A percentile compares a stretch with the other conserved stretches of the same genome.
Evolutionary conservation across 1,284 basidiomycete genomes (phyloP).

Genomic region (Mycosarcoma maydis): DNA sequence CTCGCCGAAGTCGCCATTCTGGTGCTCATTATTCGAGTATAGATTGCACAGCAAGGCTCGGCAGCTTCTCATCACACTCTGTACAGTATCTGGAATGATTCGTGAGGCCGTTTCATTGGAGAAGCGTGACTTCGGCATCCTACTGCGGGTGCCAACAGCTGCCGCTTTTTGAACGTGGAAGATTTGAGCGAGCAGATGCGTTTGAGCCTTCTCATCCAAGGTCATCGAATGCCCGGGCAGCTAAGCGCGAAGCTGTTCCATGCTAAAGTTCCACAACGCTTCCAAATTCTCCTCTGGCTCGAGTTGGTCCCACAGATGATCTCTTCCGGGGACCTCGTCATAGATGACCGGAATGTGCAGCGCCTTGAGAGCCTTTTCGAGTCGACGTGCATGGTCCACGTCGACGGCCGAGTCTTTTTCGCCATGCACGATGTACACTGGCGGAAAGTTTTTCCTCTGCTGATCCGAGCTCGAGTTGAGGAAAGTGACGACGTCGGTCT

Average conservation of each 20-base stretch:
- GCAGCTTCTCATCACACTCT: neutral
- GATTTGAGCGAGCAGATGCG: no score
- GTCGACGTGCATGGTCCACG: slow-evolving; percentile 39
- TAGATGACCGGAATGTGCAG: slow-evolving; percentile 23
- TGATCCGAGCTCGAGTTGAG: slow-evolving; percentile 16
- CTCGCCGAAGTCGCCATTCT: slow-evolving; percentile 75
- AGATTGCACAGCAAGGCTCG: neutral
- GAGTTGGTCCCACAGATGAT: slow-evolving; percentile 49
- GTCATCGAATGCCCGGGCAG: no score
- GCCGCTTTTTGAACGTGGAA: no score
- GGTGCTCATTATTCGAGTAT: slow-evolving; percentile 70
- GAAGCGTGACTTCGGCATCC: no score
- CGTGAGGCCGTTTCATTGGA: neutral
- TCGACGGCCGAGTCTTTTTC: slow-evolving; percentile 50
- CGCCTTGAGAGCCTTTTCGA: slow-evolving; percentile 33
- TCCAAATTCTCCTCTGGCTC: slow-evolving; percentile 43
- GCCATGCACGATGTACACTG: slow-evolving; percentile 51
- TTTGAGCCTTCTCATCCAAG: neutral
- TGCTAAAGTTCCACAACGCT: slow-evolving; percentile 30
- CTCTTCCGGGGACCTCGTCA: slow-evolving; percentile 39
- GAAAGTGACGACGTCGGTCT: slow-evolving; percentile 35
- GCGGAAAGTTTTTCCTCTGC: slow-evolving; percentile 28
- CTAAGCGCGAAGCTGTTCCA: slow-evolving; percentile 22
- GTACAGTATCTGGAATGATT: neutral
- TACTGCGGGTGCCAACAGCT: no score